phyloP scores from a whole-genome alignment of 108 stramenopile genomes.

The Skeletonema tropicum region DNA sequence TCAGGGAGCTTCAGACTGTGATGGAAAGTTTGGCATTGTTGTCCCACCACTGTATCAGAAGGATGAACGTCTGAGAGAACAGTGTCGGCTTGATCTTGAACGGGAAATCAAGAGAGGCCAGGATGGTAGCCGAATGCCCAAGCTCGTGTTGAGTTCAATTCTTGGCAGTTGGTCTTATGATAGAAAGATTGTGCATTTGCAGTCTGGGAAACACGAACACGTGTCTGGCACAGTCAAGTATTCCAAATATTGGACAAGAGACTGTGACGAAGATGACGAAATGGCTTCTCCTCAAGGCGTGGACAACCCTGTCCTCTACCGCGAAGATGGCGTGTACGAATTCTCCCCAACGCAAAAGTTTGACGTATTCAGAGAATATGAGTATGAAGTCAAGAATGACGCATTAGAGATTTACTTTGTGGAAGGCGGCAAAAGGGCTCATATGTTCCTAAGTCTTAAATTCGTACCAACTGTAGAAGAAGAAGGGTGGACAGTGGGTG shows the following conservation, averaged over 20 bases:
- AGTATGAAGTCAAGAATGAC: slow-evolving; percentile 51
- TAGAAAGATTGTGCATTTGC: slow-evolving; percentile 61
- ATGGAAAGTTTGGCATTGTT: slow-evolving; percentile 46
- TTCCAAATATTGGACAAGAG: slow-evolving; percentile 34
- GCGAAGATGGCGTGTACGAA: slow-evolving; percentile 71
- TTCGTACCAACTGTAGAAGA: slow-evolving; percentile 43
- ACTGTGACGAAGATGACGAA: not conserved
- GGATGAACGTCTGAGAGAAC: slow-evolving; percentile 30
- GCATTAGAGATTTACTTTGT: slow-evolving; percentile 71
- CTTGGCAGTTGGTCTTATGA: slow-evolving; percentile 67
- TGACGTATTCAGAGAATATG: slow-evolving; percentile 74
- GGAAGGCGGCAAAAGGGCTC: slow-evolving; percentile 60
- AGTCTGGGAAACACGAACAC: slow-evolving; percentile 30
- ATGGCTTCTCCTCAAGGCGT: not conserved
- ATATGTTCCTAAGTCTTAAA: slow-evolving; percentile 69
- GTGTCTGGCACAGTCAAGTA: slow-evolving; percentile 48
- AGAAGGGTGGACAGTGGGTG: slow-evolving; percentile 48
- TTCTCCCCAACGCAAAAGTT: slow-evolving; percentile 55
- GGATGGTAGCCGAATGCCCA: slow-evolving; percentile 57
- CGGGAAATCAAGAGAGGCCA: slow-evolving; percentile 39
- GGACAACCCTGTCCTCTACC: slow-evolving; percentile 49
- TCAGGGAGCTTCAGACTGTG: slow-evolving; percentile 20
- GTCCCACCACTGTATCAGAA: slow-evolving; percentile 65
- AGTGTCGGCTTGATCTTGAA: slow-evolving; percentile 30
- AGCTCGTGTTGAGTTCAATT: slow-evolving; percentile 52